phyloP scores from a whole-genome alignment of 2,329 filamentous ascomycete species.

The Sporothrix inflata region DNA sequence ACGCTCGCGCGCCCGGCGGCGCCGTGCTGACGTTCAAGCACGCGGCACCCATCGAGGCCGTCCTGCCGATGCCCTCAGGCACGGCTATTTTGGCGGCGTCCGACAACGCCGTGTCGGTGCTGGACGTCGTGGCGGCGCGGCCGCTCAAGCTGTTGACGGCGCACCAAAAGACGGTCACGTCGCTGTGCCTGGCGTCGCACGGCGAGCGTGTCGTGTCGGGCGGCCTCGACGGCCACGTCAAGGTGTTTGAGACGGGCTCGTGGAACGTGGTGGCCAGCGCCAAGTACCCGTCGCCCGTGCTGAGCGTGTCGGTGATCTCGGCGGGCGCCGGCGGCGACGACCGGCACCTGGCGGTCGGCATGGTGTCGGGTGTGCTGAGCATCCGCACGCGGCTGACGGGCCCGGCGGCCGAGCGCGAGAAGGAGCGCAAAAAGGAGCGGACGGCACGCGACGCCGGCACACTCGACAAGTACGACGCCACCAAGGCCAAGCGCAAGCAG shows the following conservation, averaged over 20 bases:
- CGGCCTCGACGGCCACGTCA: slow-evolving; percentile 92
- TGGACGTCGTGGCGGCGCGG: slow-evolving; percentile 89
- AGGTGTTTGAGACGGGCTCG: slow-evolving; percentile 88
- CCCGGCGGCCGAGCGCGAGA: slow-evolving; percentile 30
- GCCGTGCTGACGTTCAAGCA: slow-evolving; percentile 93
- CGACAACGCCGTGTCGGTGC: slow-evolving; percentile 83
- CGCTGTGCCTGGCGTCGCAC: slow-evolving; percentile 78
- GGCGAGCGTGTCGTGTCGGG: slow-evolving; percentile 82
- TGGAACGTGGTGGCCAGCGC: slow-evolving; percentile 97
- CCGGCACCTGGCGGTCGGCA: slow-evolving; percentile 91
- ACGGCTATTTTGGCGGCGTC: slow-evolving; percentile 84
- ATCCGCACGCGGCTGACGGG: slow-evolving; percentile 36
- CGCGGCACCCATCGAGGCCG: slow-evolving; percentile 81
- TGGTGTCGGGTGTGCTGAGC: slow-evolving; percentile 84
- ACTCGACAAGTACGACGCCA: slow-evolving; percentile 75
- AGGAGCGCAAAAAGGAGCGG: slow-evolving; percentile 53
- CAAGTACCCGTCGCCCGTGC: slow-evolving; percentile 90
- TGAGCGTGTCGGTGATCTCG: slow-evolving; percentile 77
- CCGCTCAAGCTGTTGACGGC: slow-evolving; percentile 86
- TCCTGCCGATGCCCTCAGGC: slow-evolving; percentile 84
- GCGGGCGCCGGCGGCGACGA: slow-evolving; percentile 73
- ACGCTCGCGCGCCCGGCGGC: slow-evolving; percentile 71
- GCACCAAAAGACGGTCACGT: slow-evolving; percentile 97
- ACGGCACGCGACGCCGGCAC: slow-evolving; percentile 78
- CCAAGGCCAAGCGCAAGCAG: slow-evolving; percentile 70